Evolutionary conservation across 345 rosid genomes (phyloP).

Genomic region (Lepidium africanum): DNA sequence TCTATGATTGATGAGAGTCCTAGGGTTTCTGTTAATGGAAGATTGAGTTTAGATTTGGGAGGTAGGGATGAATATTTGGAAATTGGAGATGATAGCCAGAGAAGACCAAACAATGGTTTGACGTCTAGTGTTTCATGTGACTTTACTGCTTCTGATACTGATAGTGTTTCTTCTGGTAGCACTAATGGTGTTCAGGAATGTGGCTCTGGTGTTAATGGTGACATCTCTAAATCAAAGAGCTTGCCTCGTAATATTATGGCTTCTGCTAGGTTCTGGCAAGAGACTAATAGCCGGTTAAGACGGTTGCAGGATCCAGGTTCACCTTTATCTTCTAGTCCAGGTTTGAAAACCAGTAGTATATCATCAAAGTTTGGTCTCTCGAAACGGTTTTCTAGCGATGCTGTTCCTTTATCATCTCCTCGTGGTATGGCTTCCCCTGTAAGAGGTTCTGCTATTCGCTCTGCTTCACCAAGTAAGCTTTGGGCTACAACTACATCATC

Average conservation of each 20-base stretch:
- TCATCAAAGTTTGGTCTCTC: slow-evolving; percentile 62
- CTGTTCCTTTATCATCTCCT: slow-evolving; percentile 51
- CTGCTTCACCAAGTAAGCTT: slow-evolving; percentile 42
- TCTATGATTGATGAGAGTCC: slow-evolving; percentile 51
- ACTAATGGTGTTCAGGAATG: slow-evolving; percentile 47
- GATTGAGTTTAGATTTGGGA: slow-evolving; percentile 47
- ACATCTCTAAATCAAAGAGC: slow-evolving; percentile 41
- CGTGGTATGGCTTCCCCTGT: slow-evolving; percentile 72
- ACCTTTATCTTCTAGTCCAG: slow-evolving; percentile 57
- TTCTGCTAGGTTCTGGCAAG: slow-evolving; percentile 98
- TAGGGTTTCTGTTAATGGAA: slow-evolving; percentile 36
- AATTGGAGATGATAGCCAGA: slow-evolving; percentile 28
- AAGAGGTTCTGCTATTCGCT: slow-evolving; percentile 40
- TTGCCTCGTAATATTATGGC: slow-evolving; percentile 52
- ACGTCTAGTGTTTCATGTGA: slow-evolving; percentile 46
- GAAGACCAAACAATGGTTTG: slow-evolving; percentile 33
- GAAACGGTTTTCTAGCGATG: slow-evolving; percentile 61
- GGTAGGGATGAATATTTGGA: slow-evolving; percentile 30
- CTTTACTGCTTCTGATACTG: slow-evolving; percentile 73
- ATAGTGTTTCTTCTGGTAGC: slow-evolving; percentile 78
- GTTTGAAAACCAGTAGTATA: slow-evolving; percentile 44
- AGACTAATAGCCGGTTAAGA: slow-evolving; percentile 90
- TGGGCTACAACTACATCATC: slow-evolving; percentile 43
- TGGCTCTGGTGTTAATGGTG: slow-evolving; percentile 39
- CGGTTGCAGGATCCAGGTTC: slow-evolving; percentile 90